Percentiles rank a stretch among this genome's conserved stretches.
Conservation (phyloP, 202 grass and related monocot species). For the Eragrostis tef region DNA sequence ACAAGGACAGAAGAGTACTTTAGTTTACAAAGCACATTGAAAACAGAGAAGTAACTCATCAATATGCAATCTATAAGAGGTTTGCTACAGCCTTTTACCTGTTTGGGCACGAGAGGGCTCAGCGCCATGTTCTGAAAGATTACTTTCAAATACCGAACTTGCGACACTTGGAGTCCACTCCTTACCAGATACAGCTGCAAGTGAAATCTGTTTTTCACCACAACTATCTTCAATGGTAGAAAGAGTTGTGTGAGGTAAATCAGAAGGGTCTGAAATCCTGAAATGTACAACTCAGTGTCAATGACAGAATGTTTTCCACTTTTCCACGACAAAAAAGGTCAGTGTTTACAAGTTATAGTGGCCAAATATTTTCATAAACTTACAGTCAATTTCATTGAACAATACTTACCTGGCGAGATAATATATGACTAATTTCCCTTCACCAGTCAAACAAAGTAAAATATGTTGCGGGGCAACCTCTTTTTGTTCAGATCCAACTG, state of each 20-base stretch:
- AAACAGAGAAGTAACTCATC: conserved; percentile 16
- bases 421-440: conserved; percentile 84
- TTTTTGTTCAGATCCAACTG: conserved; percentile 61
- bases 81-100: conserved; percentile 39
- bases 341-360: conserved; percentile 30
- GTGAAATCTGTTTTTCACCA: conserved; percentile 48
- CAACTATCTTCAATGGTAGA: conserved; percentile 51
- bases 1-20: conserved; percentile 19
- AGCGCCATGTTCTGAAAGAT: conserved; percentile 33
- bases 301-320: conserved; percentile 7
- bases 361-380: conserved; percentile 25
- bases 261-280: conserved; percentile 89
- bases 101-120: conserved; percentile 44
- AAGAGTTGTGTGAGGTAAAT: conserved; percentile 60
- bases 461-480: conserved; percentile 86
- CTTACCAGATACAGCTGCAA: conserved; percentile 48
- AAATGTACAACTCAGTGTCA: conserved; percentile 47
- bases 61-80: conserved; percentile 25
- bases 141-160: conserved; percentile 44
- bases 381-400: conserved; percentile 33
- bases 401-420: conserved; percentile 77
- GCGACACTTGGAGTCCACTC: conserved; percentile 43
- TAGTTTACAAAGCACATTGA: conserved; percentile 21
- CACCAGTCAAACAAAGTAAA: conserved; percentile 85
- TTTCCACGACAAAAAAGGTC: neutral